Percentiles rank a stretch among this genome's conserved stretches.
Conservation (phyloP, 2,329 filamentous ascomycete genomes). For the Truncatella angustata region DNA sequence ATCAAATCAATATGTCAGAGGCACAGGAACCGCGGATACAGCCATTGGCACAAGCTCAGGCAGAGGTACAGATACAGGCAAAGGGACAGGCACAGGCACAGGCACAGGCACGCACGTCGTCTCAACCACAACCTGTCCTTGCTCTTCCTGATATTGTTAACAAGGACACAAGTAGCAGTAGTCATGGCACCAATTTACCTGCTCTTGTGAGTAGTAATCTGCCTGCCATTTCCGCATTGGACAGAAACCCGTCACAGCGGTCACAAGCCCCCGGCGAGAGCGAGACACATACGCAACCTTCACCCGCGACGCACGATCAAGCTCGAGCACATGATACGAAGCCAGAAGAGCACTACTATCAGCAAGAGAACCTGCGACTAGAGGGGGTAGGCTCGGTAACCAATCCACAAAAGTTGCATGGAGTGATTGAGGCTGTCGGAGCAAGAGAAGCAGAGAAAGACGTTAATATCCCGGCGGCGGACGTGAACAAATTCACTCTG, state of each 20-base stretch:
- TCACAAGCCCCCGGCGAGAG: slow-evolving; percentile 20
- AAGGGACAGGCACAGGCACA: slow-evolving; percentile 1
- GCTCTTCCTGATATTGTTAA: slow-evolving; percentile 27
- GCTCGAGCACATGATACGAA: slow-evolving; percentile 24
- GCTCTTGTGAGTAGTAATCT: slow-evolving; percentile 6
- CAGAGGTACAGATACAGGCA: slow-evolving; percentile 29
- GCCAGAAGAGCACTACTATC: slow-evolving; percentile 22
- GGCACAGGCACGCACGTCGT: background rate
- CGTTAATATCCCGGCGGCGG: background rate
- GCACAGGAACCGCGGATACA: slow-evolving; percentile 27
- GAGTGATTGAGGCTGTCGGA: slow-evolving; percentile 6
- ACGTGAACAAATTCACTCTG: slow-evolving; percentile 1
- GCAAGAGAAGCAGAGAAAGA: slow-evolving; percentile 2
- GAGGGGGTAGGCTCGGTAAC: background rate
- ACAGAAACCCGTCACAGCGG: slow-evolving; percentile 18
- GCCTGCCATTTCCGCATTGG: slow-evolving; percentile 5
- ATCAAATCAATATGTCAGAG: slow-evolving; percentile 34
- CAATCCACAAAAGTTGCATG: background rate
- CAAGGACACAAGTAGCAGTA: slow-evolving; percentile 18
- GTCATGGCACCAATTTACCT: slow-evolving; percentile 10
- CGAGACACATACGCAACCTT: slow-evolving; percentile 1
- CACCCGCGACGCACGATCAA: slow-evolving; percentile 7
- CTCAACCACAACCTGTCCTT: slow-evolving; percentile 11
- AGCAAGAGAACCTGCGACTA: slow-evolving; percentile 11
- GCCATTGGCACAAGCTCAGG: slow-evolving; percentile 20